A percentile compares a stretch with the other conserved stretches of the same genome.
Conservation (phyloP, 2,329 filamentous ascomycete genomes). For the Tolypocladium ophioglossoides region DNA sequence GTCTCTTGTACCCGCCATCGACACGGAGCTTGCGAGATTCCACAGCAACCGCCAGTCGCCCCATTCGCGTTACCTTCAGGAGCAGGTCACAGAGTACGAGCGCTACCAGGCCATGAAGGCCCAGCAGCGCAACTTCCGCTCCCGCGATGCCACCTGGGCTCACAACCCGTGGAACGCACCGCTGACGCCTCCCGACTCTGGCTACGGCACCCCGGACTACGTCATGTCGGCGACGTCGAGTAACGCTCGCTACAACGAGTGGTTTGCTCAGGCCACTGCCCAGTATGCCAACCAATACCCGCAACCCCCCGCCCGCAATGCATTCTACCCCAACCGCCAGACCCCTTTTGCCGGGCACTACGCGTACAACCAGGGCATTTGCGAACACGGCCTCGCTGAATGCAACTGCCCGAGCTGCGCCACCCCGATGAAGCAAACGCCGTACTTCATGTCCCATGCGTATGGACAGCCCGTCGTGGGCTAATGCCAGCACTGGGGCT, state of each 20-base stretch:
- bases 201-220: slow-evolving; percentile 51
- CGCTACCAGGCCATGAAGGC: slow-evolving; percentile 35
- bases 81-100: slow-evolving; percentile 45
- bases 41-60: slow-evolving; percentile 27
- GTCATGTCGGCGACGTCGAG: slow-evolving; percentile 42
- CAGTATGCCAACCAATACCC: slow-evolving; percentile 35
- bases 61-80: slow-evolving; percentile 38
- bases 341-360: slow-evolving; percentile 32
- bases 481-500: slow-evolving; percentile 15
- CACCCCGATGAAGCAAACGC: slow-evolving; percentile 31
- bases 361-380: slow-evolving; percentile 33
- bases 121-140: slow-evolving; percentile 28
- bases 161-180: slow-evolving; percentile 37
- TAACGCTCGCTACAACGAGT: slow-evolving; percentile 47
- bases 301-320: slow-evolving; percentile 27
- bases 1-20: slow-evolving; percentile 36
- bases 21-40: slow-evolving; percentile 29
- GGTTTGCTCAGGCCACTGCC: slow-evolving; percentile 36
- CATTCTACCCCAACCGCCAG: slow-evolving; percentile 30
- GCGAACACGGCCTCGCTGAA: slow-evolving; percentile 40
- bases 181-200: slow-evolving; percentile 49
- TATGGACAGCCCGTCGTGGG: slow-evolving; percentile 48
- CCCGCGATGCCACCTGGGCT: slow-evolving; percentile 34
- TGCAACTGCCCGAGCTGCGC: slow-evolving; percentile 39
- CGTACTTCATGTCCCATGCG: slow-evolving; percentile 37